Evolutionary conservation across 208 protist species (phyloP), one percentile per base, ranked within the genome.

Genomic region (Trypanosoma vivax): DNA sequence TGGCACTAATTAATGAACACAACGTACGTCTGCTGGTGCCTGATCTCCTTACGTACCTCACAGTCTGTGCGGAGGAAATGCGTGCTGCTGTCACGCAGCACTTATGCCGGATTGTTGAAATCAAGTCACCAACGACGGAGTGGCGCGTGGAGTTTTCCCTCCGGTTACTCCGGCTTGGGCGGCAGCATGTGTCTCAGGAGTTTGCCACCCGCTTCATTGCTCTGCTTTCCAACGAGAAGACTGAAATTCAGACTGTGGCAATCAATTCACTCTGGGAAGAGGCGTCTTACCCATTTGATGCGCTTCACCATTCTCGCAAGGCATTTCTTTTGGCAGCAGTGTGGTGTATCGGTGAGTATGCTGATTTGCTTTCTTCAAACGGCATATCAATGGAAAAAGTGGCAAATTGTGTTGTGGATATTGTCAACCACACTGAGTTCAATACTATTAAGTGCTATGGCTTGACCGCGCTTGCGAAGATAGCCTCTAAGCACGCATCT

Each of bases 141-240:
- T 99, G 97, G 97, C 95, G 96, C 50, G 74, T 99, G 4, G 97
- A 99, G 58, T 95, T 96, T 9, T 92, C 98, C 0, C 68, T 99
- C 21, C 67, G 90, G 21, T 72, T 99, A 9, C 71, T 99, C 27
- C 83, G 74, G 29, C 64, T 94, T 23, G 86, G 82, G 23, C 67
- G 70, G 24, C 67, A 90, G 58, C 66, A 79, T 52, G 84, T 73
- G 0, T 69, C 77, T 34, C 46, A 84, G 14, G 74, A 70, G 7
- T 90, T 92, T 60, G 87, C 76, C 11, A 75, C 60, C 3, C 78
- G 67, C n/a, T 55, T 99, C 6, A 88, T 98, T 58, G 69, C 67
- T 21, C 54, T 99, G 30, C 70, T 98, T 39, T 84, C 84, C 14
- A 71, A 79, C 19, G 78, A 90, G 29, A 55, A 70, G 5, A 76